Evolutionary conservation across 2,329 filamentous ascomycete species (phyloP).

Genomic region (Xylaria sp.): DNA sequence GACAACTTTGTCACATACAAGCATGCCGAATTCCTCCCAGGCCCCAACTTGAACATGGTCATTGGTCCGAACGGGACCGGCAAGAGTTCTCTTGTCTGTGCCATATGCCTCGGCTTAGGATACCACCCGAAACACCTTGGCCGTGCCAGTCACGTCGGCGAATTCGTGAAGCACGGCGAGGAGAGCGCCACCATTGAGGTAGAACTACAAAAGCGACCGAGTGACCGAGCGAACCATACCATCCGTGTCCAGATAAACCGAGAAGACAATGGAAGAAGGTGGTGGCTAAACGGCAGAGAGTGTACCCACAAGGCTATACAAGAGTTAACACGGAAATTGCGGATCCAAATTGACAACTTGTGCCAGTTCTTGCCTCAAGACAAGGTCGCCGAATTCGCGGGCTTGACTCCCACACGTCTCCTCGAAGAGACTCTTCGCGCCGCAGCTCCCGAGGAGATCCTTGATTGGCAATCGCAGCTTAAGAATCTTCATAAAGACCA

Average conservation of each 20-base stretch:
- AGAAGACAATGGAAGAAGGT: conserved; percentile 85
- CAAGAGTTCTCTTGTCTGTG: conserved; percentile 96
- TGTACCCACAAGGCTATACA: conserved; percentile 72
- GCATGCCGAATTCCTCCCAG: conserved; percentile 87
- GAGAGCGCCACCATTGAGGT: conserved; percentile 86
- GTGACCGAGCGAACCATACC: conserved; percentile 72
- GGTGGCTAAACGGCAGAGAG: conserved; percentile 76
- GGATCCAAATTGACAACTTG: conserved; percentile 96
- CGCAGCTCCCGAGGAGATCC: conserved; percentile 83
- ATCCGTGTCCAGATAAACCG: conserved; percentile 80
- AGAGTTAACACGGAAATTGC: conserved; percentile 73
- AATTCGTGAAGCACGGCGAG: conserved; percentile 93
- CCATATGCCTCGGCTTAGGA: conserved; percentile 91
- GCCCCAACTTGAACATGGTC: conserved; percentile 96
- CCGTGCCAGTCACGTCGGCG: conserved; percentile 82
- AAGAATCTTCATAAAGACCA: conserved; percentile 76
- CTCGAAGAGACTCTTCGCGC: conserved; percentile 88
- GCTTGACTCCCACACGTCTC: conserved; percentile 81
- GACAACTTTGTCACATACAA: conserved; percentile 96
- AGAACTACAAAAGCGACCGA: conserved; percentile 76
- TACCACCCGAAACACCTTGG: conserved; percentile 85
- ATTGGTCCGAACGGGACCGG: conserved; percentile 99
- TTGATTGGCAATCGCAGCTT: conserved; percentile 78
- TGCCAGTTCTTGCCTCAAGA: conserved; percentile 98
- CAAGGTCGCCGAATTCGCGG: conserved; percentile 92